Evolutionary conservation across 2,329 filamentous ascomycete genomes (phyloP).

Genomic region (Verticillium alfalfae): DNA sequence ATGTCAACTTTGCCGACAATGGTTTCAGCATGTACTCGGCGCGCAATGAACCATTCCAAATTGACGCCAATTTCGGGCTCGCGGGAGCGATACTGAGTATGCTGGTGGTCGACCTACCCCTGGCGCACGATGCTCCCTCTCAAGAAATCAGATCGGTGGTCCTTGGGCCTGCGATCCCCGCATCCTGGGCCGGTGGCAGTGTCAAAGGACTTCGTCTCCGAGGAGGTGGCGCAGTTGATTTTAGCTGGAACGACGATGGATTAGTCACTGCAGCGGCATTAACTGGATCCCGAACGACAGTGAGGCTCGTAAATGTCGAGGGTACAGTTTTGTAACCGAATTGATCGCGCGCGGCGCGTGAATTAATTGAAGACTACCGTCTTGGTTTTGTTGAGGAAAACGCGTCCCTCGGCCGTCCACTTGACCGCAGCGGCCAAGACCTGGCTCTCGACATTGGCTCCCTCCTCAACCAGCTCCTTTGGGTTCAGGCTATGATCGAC

Average conservation of each 20-base stretch:
- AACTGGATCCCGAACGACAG: constrained; percentile 3
- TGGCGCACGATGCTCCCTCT: constrained; percentile 11
- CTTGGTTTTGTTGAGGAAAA: constrained; percentile 75
- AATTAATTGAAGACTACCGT: constrained; percentile 65
- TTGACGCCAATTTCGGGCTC: constrained; percentile 53
- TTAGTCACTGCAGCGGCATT: constrained; percentile 15
- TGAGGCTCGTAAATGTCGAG: constrained; percentile 11
- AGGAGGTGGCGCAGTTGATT: constrained; percentile 35
- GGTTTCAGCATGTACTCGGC: constrained; percentile 46
- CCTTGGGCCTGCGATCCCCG: constrained; percentile 41
- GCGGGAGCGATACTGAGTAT: constrained; percentile 43
- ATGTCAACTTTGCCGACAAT: constrained; percentile 43
- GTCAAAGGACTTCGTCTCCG: constrained; percentile 37
- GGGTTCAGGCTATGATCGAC: constrained; percentile 74
- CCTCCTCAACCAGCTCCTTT: constrained; percentile 72
- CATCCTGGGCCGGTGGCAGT: constrained; percentile 34
- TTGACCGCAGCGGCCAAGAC: constrained; percentile 77
- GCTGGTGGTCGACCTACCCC: constrained; percentile 44
- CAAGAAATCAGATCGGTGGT: constrained; percentile 25
- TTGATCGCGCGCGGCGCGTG: background rate
- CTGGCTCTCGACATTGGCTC: constrained; percentile 79
- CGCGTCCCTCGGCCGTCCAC: constrained; percentile 73
- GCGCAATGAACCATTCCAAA: constrained; percentile 44
- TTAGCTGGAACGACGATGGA: constrained; percentile 33
- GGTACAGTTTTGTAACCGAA: background rate